Percentiles rank a stretch among this genome's conserved stretches.
Conservation (phyloP, 108 stramenopile species). For the Cylindrotheca fusiformis region DNA sequence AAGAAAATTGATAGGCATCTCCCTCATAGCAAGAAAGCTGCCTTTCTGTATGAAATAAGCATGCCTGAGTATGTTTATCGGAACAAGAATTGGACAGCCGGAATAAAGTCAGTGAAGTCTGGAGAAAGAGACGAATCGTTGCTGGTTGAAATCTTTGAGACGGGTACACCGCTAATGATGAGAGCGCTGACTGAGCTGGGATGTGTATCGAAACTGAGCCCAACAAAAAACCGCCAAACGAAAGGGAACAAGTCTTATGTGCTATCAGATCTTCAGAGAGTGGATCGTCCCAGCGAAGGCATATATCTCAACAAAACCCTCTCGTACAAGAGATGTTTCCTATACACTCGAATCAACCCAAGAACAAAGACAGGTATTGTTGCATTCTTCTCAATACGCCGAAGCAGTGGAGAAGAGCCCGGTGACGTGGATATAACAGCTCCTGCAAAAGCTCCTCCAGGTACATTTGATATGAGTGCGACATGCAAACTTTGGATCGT, state of each 20-base stretch:
- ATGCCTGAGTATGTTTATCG: slow-evolving; percentile 79
- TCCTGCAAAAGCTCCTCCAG: slow-evolving; percentile 19
- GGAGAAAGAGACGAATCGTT: slow-evolving; percentile 33
- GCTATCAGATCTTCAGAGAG: slow-evolving; percentile 56
- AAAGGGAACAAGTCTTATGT: slow-evolving; percentile 51
- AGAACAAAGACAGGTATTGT: slow-evolving; percentile 71
- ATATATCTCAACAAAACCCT: slow-evolving; percentile 59
- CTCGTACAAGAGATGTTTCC: slow-evolving; percentile 75
- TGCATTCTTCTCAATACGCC: slow-evolving; percentile 62
- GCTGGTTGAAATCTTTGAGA: slow-evolving; percentile 87
- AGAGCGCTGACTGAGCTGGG: slow-evolving; percentile 83
- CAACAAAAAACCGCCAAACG: slow-evolving; percentile 7
- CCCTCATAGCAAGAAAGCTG: slow-evolving; percentile 76
- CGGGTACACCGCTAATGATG: slow-evolving; percentile 75
- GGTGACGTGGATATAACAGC: slow-evolving; percentile 41
- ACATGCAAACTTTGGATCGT: slow-evolving; percentile 78
- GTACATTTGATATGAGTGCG: slow-evolving; percentile 47
- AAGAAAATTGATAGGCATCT: slow-evolving; percentile 79
- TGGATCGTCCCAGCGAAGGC: slow-evolving; percentile 55
- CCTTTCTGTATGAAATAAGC: slow-evolving; percentile 84
- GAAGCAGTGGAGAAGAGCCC: slow-evolving; percentile 44
- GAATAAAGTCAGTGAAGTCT: slow-evolving; percentile 35
- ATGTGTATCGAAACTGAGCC: slow-evolving; percentile 54
- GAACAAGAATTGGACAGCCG: slow-evolving; percentile 57
- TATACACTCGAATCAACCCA: slow-evolving; percentile 72